Conservation (phyloP, 441 rosid genomes). For the Caryocar brasiliense region DNA sequence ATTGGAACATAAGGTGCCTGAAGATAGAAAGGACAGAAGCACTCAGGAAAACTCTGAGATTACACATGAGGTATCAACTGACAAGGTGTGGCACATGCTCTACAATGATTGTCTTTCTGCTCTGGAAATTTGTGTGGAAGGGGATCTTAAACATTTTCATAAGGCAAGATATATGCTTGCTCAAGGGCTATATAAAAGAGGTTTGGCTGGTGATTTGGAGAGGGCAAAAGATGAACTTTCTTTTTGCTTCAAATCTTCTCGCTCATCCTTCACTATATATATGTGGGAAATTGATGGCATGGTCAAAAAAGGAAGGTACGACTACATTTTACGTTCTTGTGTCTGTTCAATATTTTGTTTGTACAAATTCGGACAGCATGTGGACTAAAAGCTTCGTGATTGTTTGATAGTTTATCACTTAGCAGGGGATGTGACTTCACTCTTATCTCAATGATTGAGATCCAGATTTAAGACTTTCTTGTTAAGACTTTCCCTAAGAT, state of each 20-base stretch:
- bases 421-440: not conserved
- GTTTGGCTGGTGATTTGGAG: slow-evolving; percentile 70
- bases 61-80: slow-evolving; percentile 38
- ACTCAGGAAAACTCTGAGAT: slow-evolving; percentile 28
- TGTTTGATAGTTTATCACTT: not conserved
- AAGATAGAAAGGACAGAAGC: slow-evolving; percentile 34
- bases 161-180: slow-evolving; percentile 97
- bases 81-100: slow-evolving; percentile 77
- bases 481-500: not conserved
- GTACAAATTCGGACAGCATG: not conserved
- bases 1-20: slow-evolving; percentile 35
- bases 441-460: not conserved
- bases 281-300: slow-evolving; percentile 99
- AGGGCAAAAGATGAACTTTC: slow-evolving; percentile 94
- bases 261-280: slow-evolving; percentile 89
- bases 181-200: slow-evolving; percentile 76
- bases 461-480: not conserved
- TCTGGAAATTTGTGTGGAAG: slow-evolving; percentile 82
- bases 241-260: slow-evolving; percentile 90
- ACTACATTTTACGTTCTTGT: slow-evolving; percentile 9
- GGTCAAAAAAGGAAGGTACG: slow-evolving; percentile 93
- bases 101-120: slow-evolving; percentile 89
- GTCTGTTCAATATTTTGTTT: slow-evolving; percentile 2
- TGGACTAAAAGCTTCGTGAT: not conserved
- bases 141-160: slow-evolving; percentile 97